Percentiles rank a stretch among this genome's conserved stretches.
Conservation (phyloP, 2,329 filamentous ascomycete species). For the Albifimbria verrucaria region DNA sequence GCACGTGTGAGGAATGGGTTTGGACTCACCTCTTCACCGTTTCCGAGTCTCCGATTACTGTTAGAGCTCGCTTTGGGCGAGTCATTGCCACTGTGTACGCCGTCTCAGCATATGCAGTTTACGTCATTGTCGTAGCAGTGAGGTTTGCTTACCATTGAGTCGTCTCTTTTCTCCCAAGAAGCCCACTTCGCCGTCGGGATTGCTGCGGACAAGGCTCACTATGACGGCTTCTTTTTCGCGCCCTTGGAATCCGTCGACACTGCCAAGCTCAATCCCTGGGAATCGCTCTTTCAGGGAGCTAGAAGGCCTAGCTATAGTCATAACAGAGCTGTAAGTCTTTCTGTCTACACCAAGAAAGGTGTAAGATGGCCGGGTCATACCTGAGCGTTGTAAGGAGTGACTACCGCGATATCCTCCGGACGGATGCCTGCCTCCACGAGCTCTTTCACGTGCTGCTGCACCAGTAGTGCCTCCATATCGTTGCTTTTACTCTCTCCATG, state of each 20-base stretch:
- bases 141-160: slow-evolving; percentile 70
- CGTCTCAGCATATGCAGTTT: slow-evolving; percentile 15
- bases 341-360: background rate
- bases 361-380: slow-evolving; percentile 35
- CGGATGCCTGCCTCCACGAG: slow-evolving; percentile 78
- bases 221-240: slow-evolving; percentile 95
- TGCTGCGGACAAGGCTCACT: slow-evolving; percentile 91
- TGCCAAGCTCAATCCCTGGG: slow-evolving; percentile 88
- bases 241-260: slow-evolving; percentile 95
- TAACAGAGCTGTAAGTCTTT: slow-evolving; percentile 14
- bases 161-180: slow-evolving; percentile 90
- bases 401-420: slow-evolving; percentile 82
- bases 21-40: slow-evolving; percentile 78
- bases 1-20: slow-evolving; percentile 6
- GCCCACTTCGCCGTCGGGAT: slow-evolving; percentile 80
- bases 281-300: slow-evolving; percentile 76
- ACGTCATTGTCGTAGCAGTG: background rate
- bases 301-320: slow-evolving; percentile 66
- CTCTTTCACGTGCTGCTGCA: slow-evolving; percentile 70
- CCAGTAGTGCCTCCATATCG: slow-evolving; percentile 81
- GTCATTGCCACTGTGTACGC: slow-evolving; percentile 90
- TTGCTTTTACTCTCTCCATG: slow-evolving; percentile 77
- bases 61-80: slow-evolving; percentile 83
- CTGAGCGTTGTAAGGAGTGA: slow-evolving; percentile 96
- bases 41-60: slow-evolving; percentile 89